These are phyloP conservation scores for carrot (Daucus carota) DNA, from an alignment of 129 eudicot genomes.

Conservation along the genomic window DNA sequence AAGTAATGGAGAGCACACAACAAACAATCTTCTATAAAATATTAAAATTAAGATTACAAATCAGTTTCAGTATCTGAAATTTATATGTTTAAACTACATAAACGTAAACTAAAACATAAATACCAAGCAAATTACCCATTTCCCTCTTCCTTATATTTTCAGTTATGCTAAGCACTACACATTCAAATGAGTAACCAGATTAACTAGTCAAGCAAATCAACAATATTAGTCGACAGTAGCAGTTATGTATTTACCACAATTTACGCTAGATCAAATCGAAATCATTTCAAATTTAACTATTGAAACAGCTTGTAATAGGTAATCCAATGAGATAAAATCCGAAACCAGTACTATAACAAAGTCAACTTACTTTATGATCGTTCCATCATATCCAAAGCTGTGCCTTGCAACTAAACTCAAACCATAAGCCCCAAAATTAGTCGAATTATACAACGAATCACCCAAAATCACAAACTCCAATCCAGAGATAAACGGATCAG, in stretches of 20 bases:
- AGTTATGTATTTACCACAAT: not conserved
- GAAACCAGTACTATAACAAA: not conserved
- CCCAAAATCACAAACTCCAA: conserved; percentile 51
- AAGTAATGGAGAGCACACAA: not conserved
- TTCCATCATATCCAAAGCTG: conserved; percentile 67
- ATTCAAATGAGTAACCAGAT: not conserved
- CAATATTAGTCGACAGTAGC: not conserved
- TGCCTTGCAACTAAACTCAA: conserved; percentile 73
- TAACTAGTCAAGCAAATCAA: not conserved
- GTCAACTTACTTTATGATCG: conserved; percentile 39
- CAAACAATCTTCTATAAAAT: not conserved
- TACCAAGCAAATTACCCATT: not conserved
- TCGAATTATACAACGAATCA: conserved; percentile 73
- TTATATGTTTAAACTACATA: not conserved
- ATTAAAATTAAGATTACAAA: not conserved
- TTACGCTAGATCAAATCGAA: not conserved
- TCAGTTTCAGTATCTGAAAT: not conserved
- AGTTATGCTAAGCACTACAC: not conserved
- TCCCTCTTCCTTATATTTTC: not conserved
- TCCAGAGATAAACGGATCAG: conserved; percentile 75
- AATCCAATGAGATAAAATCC: not conserved
- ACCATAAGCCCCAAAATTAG: conserved; percentile 48
- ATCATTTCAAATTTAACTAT: not conserved
- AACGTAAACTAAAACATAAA: not conserved
- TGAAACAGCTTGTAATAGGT: not conserved